These are phyloP conservation scores for Wickerhamomyces alni DNA, from an alignment of 805 yeast genomes.

Conservation along the genomic window DNA sequence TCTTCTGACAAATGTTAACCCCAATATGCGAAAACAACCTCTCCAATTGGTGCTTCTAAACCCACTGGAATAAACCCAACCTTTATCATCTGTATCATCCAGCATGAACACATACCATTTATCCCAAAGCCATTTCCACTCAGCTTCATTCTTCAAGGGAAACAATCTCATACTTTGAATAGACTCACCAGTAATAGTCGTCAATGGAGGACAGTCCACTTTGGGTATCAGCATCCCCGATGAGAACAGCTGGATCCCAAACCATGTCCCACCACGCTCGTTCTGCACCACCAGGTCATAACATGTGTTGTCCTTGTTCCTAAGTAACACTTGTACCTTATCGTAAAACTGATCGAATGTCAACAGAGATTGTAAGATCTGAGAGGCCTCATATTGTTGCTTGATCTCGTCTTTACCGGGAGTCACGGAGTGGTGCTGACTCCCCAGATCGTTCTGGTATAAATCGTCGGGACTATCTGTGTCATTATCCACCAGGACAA, in stretches of 20 bases:
- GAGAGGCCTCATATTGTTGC: background rate
- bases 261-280: constrained; percentile 46
- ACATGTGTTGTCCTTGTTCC: too few species aligned
- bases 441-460: too few species aligned
- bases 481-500: background rate
- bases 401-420: background rate
- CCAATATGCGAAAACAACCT: constrained; percentile 49
- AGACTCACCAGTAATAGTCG: constrained; percentile 23
- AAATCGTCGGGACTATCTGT: background rate
- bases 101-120: constrained; percentile 70
- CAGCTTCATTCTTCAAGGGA: constrained; percentile 40
- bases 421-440: too few species aligned
- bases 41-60: constrained; percentile 53
- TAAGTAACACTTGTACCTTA: background rate
- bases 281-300: constrained; percentile 45
- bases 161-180: constrained; percentile 14
- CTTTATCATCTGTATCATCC: constrained; percentile 71
- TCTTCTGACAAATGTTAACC: constrained; percentile 50
- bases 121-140: constrained; percentile 66
- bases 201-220: constrained; percentile 40
- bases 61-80: constrained; percentile 67
- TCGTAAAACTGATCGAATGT: background rate
- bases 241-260: constrained; percentile 48
- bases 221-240: constrained; percentile 34
- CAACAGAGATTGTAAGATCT: background rate